phyloP scores from a whole-genome alignment of 1,139 yeast species.

The Kodamaea derodonti region DNA sequence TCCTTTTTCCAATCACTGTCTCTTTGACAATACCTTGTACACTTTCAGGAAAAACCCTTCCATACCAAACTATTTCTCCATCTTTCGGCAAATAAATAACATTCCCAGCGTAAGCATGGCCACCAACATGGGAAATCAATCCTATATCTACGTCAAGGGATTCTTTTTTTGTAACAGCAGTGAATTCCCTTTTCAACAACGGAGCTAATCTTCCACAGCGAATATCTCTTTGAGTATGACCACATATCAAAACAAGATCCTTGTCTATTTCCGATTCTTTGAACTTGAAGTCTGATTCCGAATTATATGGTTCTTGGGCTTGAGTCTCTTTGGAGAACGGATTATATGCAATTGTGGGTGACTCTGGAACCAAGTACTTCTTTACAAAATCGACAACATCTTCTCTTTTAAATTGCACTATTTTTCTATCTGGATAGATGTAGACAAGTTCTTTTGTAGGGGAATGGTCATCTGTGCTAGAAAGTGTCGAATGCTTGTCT shows the following conservation, averaged over 20 bases:
- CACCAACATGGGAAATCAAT: constrained; percentile 66
- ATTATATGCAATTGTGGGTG: constrained; percentile 21
- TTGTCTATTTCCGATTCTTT: constrained; percentile 17
- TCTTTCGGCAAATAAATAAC: constrained; percentile 50
- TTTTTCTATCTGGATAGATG: constrained; percentile 55
- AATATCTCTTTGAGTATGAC: constrained; percentile 58
- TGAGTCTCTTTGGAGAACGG: constrained; percentile 22
- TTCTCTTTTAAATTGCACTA: constrained; percentile 29
- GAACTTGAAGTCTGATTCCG: constrained; percentile 10
- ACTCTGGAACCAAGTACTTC: constrained; percentile 35
- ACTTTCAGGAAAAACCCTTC: constrained; percentile 58
- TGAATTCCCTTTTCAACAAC: constrained; percentile 47
- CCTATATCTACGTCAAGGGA: constrained; percentile 42
- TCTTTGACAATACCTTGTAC: constrained; percentile 63
- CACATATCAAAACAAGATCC: constrained; percentile 54
- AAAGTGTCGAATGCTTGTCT: constrained; percentile 6
- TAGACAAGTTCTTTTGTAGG: constrained; percentile 23
- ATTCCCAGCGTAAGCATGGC: constrained; percentile 78
- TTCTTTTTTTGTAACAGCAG: constrained; percentile 32
- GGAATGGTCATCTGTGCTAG: not conserved
- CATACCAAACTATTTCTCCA: constrained; percentile 60
- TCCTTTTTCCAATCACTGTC: constrained; percentile 42
- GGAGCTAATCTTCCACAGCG: constrained; percentile 70
- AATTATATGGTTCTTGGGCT: not conserved
- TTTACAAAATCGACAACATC: constrained; percentile 39